Conservation (phyloP, 495 filamentous ascomycete species). For the Bacidia rubella region DNA sequence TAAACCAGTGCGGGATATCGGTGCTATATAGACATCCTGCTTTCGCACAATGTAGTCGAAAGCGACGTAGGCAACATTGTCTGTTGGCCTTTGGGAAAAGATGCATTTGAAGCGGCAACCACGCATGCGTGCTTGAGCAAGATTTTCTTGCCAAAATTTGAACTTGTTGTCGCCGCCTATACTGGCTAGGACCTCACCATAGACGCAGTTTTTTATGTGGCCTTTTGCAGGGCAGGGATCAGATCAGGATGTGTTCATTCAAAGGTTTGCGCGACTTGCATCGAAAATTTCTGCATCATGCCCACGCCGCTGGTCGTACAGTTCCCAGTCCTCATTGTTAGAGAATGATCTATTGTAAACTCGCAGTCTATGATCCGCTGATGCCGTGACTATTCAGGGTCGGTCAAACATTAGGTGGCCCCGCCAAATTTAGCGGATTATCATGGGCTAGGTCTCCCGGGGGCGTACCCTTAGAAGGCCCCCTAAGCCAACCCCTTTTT, state of each 20-base stretch:
- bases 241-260: background rate
- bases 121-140: slow-evolving; percentile 47
- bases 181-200: slow-evolving; percentile 48
- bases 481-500: too few species aligned
- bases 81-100: slow-evolving; percentile 40
- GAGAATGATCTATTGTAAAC: slow-evolving; percentile 53
- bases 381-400: slow-evolving; percentile 81
- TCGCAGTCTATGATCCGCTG: slow-evolving; percentile 84
- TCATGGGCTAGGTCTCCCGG: too few species aligned
- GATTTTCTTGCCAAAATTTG: slow-evolving; percentile 83
- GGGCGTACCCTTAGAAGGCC: too few species aligned
- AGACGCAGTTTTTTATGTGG: slow-evolving; percentile 61
- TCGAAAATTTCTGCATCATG: slow-evolving; percentile 86
- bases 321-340: slow-evolving; percentile 63
- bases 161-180: slow-evolving; percentile 79
- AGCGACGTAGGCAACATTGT: slow-evolving; percentile 55
- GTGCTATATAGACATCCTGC: slow-evolving; percentile 60
- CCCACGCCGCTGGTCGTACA: slow-evolving; percentile 79
- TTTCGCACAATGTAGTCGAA: slow-evolving; percentile 66
- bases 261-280: slow-evolving; percentile 33
- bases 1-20: slow-evolving; percentile 67
- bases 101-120: slow-evolving; percentile 66
- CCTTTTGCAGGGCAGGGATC: slow-evolving; percentile 35
- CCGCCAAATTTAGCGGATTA: too few species aligned
- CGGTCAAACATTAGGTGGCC: too few species aligned